Evolutionary conservation across 2,329 filamentous ascomycete species (phyloP), one percentile per base, ranked within the genome.

Genomic region (Paracoccidioides lutzii): DNA sequence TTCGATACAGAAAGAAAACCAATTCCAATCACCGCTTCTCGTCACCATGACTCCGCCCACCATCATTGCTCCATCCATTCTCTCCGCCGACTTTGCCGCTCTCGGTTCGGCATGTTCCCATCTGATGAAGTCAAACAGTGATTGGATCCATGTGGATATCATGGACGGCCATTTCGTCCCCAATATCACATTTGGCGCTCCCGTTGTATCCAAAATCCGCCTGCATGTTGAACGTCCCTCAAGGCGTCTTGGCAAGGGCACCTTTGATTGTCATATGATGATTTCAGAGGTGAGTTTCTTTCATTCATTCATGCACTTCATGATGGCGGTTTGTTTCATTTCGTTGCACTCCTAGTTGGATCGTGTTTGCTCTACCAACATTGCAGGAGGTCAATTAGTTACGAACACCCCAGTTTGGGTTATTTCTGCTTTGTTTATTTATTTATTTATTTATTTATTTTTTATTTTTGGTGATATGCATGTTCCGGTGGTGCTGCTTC

Each of bases 201-300:
- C 91, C 4, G 90, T 98, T 41, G 93, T 98, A 48, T 91, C 89
- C 63, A 95, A 91, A 77, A 93, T 98, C 65, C 84, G 93, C 60
- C 78, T 81, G 48, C 87, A 95, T 66, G 90, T 98, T 65, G 84
- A 88, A 56, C 79, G 80, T 63, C 90, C 90, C 3, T 77, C 78
- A 43, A 76, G 79, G 53, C 79, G 79, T 38, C 77, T 85, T 62
- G 90, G 87, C 54, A 87, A 84, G 64, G 93, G 93, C 59, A 97
- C 91, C 12, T 98, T 98, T 70, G 93, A 98, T 74, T 98, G 93
- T 79, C 93, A 98, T 75, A 97, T 98, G 93, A 98, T 98, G 93
- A 95, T 98, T 69, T 84, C 89, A 66, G 91, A 98, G 85, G 88
- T 91, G 78, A 63, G 54, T 32, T 44, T 5, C 5, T 44, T 44